phyloP scores from a whole-genome alignment of 306 rosid genomes.

The Lagenaria siceraria region DNA sequence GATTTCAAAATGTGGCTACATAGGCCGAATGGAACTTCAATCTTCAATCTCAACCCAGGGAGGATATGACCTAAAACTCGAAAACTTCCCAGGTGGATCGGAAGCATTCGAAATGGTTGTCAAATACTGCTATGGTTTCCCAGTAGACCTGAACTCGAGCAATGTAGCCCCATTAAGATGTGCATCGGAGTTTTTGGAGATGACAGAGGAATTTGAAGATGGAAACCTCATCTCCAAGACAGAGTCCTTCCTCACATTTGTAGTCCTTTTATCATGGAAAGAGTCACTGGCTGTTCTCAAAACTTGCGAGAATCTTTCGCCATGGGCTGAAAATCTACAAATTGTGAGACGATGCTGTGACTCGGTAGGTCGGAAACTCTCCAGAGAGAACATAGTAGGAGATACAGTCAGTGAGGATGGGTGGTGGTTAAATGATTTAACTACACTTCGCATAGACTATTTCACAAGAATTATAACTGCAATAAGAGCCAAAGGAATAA shows the following conservation, averaged over 20 bases:
- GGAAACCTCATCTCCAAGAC: conserved; percentile 75
- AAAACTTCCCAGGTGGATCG: conserved; percentile 77
- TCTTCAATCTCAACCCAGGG: conserved; percentile 35
- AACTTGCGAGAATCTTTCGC: conserved; percentile 65
- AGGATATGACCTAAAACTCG: conserved; percentile 45
- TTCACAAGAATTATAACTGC: conserved; percentile 58
- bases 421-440: conserved; percentile 56
- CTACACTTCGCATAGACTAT: conserved; percentile 49
- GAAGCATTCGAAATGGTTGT: conserved; percentile 57
- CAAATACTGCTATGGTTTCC: conserved; percentile 83
- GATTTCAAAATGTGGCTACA: conserved; percentile 79
- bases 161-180: conserved; percentile 80
- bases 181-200: conserved; percentile 80
- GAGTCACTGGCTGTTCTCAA: conserved; percentile 67
- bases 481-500: conserved; percentile 48
- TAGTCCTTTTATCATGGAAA: conserved; percentile 82
- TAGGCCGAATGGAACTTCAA: conserved; percentile 43
- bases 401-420: conserved; percentile 34
- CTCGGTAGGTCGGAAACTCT: conserved; percentile 79
- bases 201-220: conserved; percentile 81
- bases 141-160: conserved; percentile 51
- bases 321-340: conserved; percentile 95
- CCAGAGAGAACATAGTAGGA: conserved; percentile 32
- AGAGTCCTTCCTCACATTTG: conserved; percentile 86
- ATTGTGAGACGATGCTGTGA: conserved; percentile 90